Evolutionary conservation across 2,329 filamentous ascomycete species (phyloP), one percentile per base, ranked within the genome.

Genomic region (Sclerotinia borealis): DNA sequence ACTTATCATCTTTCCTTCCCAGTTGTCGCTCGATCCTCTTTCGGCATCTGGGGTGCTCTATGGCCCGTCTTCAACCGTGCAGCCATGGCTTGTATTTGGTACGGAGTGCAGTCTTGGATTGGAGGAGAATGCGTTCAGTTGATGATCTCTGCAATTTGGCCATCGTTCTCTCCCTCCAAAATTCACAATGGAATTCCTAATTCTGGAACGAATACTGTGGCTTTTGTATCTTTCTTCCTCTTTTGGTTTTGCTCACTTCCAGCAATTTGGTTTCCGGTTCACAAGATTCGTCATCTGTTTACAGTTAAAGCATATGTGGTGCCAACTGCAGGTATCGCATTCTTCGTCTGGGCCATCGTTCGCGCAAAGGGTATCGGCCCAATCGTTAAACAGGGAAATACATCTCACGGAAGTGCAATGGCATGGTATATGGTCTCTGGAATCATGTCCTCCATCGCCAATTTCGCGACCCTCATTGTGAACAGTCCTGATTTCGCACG

Each of bases 51-150:
- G 90, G 93, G 93, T 1, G 88, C 87, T 34, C 77, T 96, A 59
- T 96, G 92, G 92, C 92, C 92, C 0, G 87, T 96, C 0, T 87
- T 96, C 69, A 96, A 96, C 73, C 85, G 92, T 48, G 90, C 91
- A n/a, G 91, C 86, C 8, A 93, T 96, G 83, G 68, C 72, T 29
- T 92, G 90, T 69, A 85, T 96, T 66, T 96, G 91, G 92, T 93
- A 93, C 67, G 91, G 90, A 56, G 91, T 96, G 31, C 91, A 95
- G 74, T 78, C 85, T 7, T 96, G 91, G 79, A 96, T 96, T 67
- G 92, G 92, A 70, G 90, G 90, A 31, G 80, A 89, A 64, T 96
- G 92, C 70, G 87, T 96, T 5, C 92, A 92, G 67, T 78, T 96
- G 64, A 96, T 96, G 91, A 93, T 96, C 66, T 83, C 88, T 52